A percentile compares a stretch with the other conserved stretches of the same genome.
Conservation (phyloP, 2,329 filamentous ascomycete genomes). For the Penicillium sp. region DNA sequence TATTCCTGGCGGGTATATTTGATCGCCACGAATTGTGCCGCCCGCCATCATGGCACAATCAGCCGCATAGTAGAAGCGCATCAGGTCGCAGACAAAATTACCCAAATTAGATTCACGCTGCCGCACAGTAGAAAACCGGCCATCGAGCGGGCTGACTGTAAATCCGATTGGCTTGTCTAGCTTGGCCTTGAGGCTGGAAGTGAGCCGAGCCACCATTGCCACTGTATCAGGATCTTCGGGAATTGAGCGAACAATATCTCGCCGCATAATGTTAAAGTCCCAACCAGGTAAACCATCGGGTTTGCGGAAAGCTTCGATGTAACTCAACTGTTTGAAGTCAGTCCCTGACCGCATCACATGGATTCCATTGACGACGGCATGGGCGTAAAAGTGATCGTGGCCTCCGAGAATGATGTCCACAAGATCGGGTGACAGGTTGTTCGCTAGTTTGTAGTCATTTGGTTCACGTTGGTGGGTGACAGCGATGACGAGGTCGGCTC, state of each 20-base stretch:
- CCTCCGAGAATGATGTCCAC: conserved; percentile 86
- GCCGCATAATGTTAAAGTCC: conserved; percentile 75
- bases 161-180: conserved; percentile 81
- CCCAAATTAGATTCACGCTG: conserved; percentile 77
- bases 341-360: conserved; percentile 85
- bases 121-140: conserved; percentile 80
- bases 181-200: conserved; percentile 70
- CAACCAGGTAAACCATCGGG: conserved; percentile 55
- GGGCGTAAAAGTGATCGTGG: conserved; percentile 85
- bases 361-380: conserved; percentile 72
- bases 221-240: conserved; percentile 62
- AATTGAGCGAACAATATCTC: conserved; percentile 71
- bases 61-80: conserved; percentile 76
- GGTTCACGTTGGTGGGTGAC: conserved; percentile 84
- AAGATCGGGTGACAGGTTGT: conserved; percentile 66
- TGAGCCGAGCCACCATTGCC: conserved; percentile 66
- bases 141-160: conserved; percentile 78
- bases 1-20: conserved; percentile 80
- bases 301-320: conserved; percentile 72
- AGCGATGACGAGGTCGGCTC: conserved; percentile 79
- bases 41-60: conserved; percentile 84
- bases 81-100: conserved; percentile 89
- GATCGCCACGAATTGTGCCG: conserved; percentile 83
- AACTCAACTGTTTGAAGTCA: conserved; percentile 90
- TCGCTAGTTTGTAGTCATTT: conserved; percentile 82